Base-by-base conservation (phyloP, 495 filamentous ascomycete species). In the Amniculicola lignicola region DNA sequence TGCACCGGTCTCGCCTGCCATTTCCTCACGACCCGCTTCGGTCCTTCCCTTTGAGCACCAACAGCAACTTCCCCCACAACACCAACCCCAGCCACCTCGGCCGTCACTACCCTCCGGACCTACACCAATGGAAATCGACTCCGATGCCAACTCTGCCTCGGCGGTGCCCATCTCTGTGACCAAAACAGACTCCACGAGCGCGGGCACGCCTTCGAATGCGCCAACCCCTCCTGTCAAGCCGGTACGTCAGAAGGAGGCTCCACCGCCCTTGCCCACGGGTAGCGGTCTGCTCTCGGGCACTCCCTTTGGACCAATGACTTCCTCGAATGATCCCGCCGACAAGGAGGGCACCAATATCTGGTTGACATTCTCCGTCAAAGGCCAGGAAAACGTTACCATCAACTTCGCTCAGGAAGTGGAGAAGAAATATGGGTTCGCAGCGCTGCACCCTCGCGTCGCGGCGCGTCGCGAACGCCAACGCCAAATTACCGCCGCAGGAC, bases 351-450 rank as follows among this genome's bases (percentile, higher is more conserved):
- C 90, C 2, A 95, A 85, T 40, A 94, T 98, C 54, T 77, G 94
- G 52, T 73, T 98, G 1, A 82, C 89, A 45, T 81, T 98, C 51
- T 83, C 88, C 0, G 72, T 98, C 33, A 77, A 86, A 29, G 87
- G 88, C 23, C 83, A 86, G 58, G 82, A 77, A 14, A 93, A 95
- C 67, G 87, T 91, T 28, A 92, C 92, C 56, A 80, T 98, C 69
- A 97, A 97, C 68, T 96, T 97, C 64, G 90, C 92, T 57, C 88
- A 89, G 41, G 74, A 97, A 66, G 92, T 93, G 18, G 89, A 95
- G 68, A 90, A 95, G 46, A 84, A 82, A 51, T 97, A 97, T 69
- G 93, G 93, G 31, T 95, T 91, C 77, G 88, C 91, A 40, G 93
- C 92, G 1, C 74, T 97, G 38, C 90, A 98, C 65, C 93, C 93